Evolutionary conservation across 768 basidiomycete genomes (phyloP), one percentile per base, ranked within the genome.

Genomic region (Russula sp.): DNA sequence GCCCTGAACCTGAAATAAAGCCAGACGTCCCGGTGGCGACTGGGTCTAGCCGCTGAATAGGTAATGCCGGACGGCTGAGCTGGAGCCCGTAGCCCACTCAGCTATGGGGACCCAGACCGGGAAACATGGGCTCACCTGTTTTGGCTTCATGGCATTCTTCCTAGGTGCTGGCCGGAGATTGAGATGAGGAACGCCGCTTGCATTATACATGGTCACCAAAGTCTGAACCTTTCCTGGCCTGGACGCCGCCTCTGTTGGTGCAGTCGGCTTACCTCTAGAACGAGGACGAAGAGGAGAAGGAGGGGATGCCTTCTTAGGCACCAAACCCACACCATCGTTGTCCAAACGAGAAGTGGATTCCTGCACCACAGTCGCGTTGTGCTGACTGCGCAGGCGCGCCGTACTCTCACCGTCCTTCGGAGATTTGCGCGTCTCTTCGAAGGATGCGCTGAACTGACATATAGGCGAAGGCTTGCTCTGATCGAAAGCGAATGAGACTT

Each of bases 321-420:
- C 56, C n/a, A 34, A 8, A 45, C 31, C 40, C 22, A n/a, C 20
- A 50, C 4, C 27, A n/a, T 37, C 49, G 18, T 22, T 7, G 10
- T 51, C 49, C 34, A 3, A 20, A 31, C 34, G 35, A 52, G 50
- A 47, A 49, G 16, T 2, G 16, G 44, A 37, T 14, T 34, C 27
- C 13, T 18, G 55, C 6, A 42, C 5, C 16, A 16, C 53, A 10
- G 31, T 2, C 22, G 2, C 13, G 39, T 50, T 42, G 7, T 44
- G 9, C 44, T 8, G 7, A 10, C 35, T 50, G 53, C 63, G 63
- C 63, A 64, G 1, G 16, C 58, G 63, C 53, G 13, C 53, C 11
- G 63, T 64, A 44, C 57, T 55, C 22, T 49, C 47, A 32, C 63
- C 63, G 20, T 64, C 63, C 48, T 49, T 20, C 44, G 58, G 53